A percentile compares a stretch with the other conserved stretches of the same genome.
phyloP scores from a whole-genome alignment of 306 rosid genomes.

The Corylus heterophylla region DNA sequence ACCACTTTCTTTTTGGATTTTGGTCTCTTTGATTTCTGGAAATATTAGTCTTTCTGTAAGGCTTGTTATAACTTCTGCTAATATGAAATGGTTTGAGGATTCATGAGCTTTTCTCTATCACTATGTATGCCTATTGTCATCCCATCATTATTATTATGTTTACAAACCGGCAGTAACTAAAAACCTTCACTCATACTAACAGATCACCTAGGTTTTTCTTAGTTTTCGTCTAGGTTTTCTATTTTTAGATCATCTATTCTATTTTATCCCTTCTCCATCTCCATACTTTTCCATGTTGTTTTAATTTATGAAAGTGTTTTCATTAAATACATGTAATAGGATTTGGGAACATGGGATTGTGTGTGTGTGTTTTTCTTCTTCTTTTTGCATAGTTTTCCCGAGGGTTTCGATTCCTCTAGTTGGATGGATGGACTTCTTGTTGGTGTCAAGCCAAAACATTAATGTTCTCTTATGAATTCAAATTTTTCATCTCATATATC shows the following conservation, averaged over 20 bases:
- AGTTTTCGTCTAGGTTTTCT: conserved; percentile 14
- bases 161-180: neutral
- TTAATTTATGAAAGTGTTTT: neutral
- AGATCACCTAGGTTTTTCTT: neutral
- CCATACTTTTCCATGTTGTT: neutral
- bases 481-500: neutral
- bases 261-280: neutral
- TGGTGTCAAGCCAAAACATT: neutral
- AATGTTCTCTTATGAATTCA: neutral
- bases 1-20: conserved; percentile 13
- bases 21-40: conserved; percentile 28
- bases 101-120: conserved; percentile 12
- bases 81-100: conserved; percentile 34
- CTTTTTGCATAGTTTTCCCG: conserved; percentile 7
- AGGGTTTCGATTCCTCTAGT: neutral
- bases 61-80: conserved; percentile 13
- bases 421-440: neutral
- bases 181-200: conserved; percentile 8
- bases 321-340: conserved; percentile 2
- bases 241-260: conserved; percentile 8
- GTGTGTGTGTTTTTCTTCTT: too few relatives aligned
- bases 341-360: conserved; percentile 11
- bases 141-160: conserved; percentile 4
- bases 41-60: conserved; percentile 15
- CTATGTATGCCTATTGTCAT: too few relatives aligned